Base-by-base conservation (phyloP, 2,329 filamentous ascomycete genomes). In the Stemphylium beticola region DNA sequence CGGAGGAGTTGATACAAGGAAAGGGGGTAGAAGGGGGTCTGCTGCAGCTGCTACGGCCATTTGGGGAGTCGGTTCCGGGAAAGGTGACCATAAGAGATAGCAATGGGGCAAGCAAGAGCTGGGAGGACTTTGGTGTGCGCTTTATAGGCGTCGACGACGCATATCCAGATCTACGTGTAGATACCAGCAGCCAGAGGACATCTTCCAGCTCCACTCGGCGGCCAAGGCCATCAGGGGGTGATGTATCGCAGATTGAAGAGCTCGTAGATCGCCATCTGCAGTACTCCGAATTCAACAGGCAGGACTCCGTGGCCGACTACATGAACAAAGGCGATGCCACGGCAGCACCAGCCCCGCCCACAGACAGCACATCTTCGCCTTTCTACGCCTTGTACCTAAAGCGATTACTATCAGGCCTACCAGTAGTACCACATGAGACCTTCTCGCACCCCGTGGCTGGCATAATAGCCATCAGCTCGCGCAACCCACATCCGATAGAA, bases 381-480 rank as follows among this genome's bases (percentile, higher is more conserved):
- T 92, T 96, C 73, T 96, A 96, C 75, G 86, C 88, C 32, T 78
- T 96, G 7, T 98, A 96, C 72, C 77, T 99, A 41, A 86, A 92
- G 26, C 87, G 93, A 45, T 75, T 99, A 34, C 79, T 99, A 8
- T 96, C 92, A 0, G 88, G 89, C 12, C 79, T 93, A 36, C 86
- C 91, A 1, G 78, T 96, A 39, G 85, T 88, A 3, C 87, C 92
- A 0, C 92, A 97, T 66, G 95, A 99, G 77, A 95, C 95, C 0
- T 96, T 98, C 75, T 86, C 90, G 4, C 95, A 99, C 73, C 95
- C 96, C 0, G 93, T 98, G 18, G 93, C 93, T 5, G 93, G 92
- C 68, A 87, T 99, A 36, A 93, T 98, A 73, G 92, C 92, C 22
- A 96, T 98, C 68, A 98, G 92, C 74, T 98, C 95, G 9, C 86